Conservation (phyloP, 164 flowering plant genomes). For the Litsea cubeba region DNA sequence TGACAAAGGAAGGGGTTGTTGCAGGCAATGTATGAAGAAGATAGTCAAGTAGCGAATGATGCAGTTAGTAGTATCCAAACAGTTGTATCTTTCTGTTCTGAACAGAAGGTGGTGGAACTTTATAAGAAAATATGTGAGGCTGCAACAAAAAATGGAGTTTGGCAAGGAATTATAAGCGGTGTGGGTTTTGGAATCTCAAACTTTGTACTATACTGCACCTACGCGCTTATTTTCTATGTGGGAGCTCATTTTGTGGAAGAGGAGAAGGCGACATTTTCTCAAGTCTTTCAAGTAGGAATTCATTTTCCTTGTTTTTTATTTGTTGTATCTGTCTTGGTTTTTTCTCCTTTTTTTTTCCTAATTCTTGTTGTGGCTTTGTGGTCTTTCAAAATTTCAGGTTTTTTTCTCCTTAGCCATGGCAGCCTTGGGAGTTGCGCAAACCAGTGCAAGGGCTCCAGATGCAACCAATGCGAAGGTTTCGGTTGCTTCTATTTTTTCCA, state of each 20-base stretch:
- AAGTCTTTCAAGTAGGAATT: slow-evolving; percentile 11
- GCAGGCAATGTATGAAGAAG: slow-evolving; percentile 21
- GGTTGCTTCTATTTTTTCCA: slow-evolving; percentile 37
- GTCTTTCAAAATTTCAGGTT: slow-evolving; percentile 32
- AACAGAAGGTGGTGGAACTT: slow-evolving; percentile 18
- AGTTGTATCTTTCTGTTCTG: slow-evolving; percentile 24
- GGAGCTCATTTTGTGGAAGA: slow-evolving; percentile 13
- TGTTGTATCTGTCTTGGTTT: neutral
- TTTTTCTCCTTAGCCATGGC: slow-evolving; percentile 55
- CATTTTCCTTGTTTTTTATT: no score
- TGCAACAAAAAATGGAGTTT: slow-evolving; percentile 12
- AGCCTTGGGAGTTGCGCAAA: slow-evolving; percentile 46
- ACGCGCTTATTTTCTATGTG: slow-evolving; percentile 10
- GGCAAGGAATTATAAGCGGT: slow-evolving; percentile 43
- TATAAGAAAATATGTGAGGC: slow-evolving; percentile 17
- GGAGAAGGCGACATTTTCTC: slow-evolving; percentile 10
- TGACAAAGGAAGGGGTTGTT: neutral
- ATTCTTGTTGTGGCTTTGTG: neutral
- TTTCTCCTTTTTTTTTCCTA: neutral
- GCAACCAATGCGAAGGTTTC: slow-evolving; percentile 34
- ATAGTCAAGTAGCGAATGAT: slow-evolving; percentile 19
- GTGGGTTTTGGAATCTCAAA: slow-evolving; percentile 36
- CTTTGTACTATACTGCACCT: slow-evolving; percentile 14
- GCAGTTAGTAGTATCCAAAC: slow-evolving; percentile 19
- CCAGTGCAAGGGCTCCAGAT: slow-evolving; percentile 37